Evolutionary conservation across 139 green algal genomes (phyloP).

Genomic region (Picochlorum costavermella): DNA sequence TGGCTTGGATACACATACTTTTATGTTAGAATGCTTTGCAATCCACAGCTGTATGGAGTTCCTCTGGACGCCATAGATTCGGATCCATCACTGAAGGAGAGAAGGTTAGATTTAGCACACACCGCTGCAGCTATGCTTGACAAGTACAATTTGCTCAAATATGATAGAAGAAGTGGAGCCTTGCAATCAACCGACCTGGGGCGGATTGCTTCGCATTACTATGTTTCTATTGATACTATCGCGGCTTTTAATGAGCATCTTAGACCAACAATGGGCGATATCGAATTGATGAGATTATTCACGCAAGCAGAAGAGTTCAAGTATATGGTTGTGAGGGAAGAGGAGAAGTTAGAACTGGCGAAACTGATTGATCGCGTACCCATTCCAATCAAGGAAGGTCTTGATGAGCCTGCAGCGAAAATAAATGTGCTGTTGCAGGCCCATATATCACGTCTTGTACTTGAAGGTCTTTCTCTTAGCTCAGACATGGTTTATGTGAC

Average conservation of each 20-base stretch:
- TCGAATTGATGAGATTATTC: constrained; percentile 96
- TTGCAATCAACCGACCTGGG: constrained; percentile 54
- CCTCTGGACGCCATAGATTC: constrained; percentile 57
- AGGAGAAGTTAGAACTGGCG: constrained; percentile 97
- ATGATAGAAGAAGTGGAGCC: constrained; percentile 80
- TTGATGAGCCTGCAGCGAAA: constrained; percentile 96
- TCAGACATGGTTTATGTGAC: constrained; percentile 98
- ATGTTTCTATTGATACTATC: constrained; percentile 89
- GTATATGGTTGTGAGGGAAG: constrained; percentile 84
- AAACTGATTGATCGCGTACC: constrained; percentile 97
- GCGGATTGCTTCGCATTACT: constrained; percentile 97
- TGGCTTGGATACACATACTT: constrained; percentile 95
- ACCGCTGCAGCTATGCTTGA: constrained; percentile 78
- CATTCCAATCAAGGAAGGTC: constrained; percentile 93
- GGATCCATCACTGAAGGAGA: constrained; percentile 62
- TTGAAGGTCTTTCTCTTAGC: constrained; percentile 87
- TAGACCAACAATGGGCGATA: constrained; percentile 94
- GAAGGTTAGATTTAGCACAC: constrained; percentile 86
- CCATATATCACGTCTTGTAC: constrained; percentile 88
- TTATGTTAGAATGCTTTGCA: constrained; percentile 93
- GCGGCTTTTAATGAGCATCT: constrained; percentile 95
- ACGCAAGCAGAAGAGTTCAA: constrained; percentile 78
- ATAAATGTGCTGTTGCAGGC: constrained; percentile 96
- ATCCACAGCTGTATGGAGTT: constrained; percentile 86
- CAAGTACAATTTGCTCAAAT: constrained; percentile 84